Evolutionary conservation across 345 rosid genomes (phyloP), one percentile per base, ranked within the genome.

Genomic region (Erucastrum elatum): DNA sequence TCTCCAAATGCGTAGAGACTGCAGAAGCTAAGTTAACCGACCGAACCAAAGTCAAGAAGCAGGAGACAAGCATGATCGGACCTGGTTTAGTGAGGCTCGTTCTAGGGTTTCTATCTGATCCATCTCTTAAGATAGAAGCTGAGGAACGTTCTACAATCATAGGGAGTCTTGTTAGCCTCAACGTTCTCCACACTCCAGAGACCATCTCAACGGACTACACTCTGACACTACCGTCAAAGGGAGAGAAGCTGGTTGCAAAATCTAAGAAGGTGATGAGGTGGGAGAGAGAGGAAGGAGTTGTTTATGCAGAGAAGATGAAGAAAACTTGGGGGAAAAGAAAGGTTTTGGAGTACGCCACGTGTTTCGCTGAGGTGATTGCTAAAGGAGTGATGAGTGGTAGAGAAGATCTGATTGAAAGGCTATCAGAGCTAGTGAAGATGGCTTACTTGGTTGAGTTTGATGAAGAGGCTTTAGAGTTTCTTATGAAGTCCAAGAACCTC

Each of bases 101-200:
- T 30, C 87, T 90, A n/a, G 88, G 89, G 66, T 90, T 87, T 71
- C 81, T 90, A 13, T 86, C 87, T 12, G 72, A 85, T 51, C 87
- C 90, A 60, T 39, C 85, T n/a, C n/a, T 87, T 0, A 66, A 76
- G 13, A 72, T 87, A 71, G 93, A 88, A 79, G 78, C 76, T 0
- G 75, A 74, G 26, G 77, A 83, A 77, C 90, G 94, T 83, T 88
- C 74, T 1, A 82, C 75, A 71, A 80, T 79, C 39, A 85, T 88
- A 29, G 60, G 76, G 4, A 27, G 84, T 72, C 89, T 92, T 68
- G 56, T 84, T 65, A 75, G 69, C 44, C 80, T 82, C 53, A 68
- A 80, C 1, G 71, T 84, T 33, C 21, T 81, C 11, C 85, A 88
- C 87, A 85, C 89, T 33, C 15, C 10, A 0, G 87, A 82, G 70